Evolutionary conservation across 257 asterid species (phyloP).

Genomic region (Orobanche coerulescens): DNA sequence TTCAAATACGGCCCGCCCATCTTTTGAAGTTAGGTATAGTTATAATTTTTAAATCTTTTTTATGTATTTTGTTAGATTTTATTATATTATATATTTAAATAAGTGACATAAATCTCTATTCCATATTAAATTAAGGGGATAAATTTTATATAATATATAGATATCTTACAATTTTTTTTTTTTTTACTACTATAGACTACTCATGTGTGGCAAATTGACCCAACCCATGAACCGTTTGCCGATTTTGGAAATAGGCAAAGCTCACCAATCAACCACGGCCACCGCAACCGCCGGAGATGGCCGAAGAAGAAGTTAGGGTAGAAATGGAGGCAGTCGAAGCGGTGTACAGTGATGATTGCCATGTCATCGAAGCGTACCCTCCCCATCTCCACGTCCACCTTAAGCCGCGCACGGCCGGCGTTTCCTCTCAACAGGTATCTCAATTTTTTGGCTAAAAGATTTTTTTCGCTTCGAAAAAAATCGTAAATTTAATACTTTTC

Average conservation of each 20-base stretch:
- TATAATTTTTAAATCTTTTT: too few species aligned
- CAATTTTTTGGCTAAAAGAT: background rate
- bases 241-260: background rate
- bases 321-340: slow-evolving; percentile 78
- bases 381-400: slow-evolving; percentile 70
- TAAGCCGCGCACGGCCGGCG: slow-evolving; percentile 84
- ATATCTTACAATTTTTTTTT: too few species aligned
- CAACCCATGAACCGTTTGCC: background rate
- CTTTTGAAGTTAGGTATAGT: too few species aligned
- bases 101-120: too few species aligned
- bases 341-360: slow-evolving; percentile 72
- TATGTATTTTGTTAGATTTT: too few species aligned
- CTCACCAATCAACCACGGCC: slow-evolving; percentile 17
- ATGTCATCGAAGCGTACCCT: slow-evolving; percentile 44
- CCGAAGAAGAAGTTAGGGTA: slow-evolving; percentile 51
- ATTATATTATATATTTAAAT: too few species aligned
- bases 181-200: too few species aligned
- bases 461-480: background rate
- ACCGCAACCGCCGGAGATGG: slow-evolving; percentile 30
- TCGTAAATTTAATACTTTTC: background rate
- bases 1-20: too few species aligned
- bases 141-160: too few species aligned
- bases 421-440: slow-evolving; percentile 70
- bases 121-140: too few species aligned
- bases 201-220: too few species aligned